Evolutionary conservation across 768 basidiomycete species (phyloP).

Genomic region (Xerocomellus amylosporus): DNA sequence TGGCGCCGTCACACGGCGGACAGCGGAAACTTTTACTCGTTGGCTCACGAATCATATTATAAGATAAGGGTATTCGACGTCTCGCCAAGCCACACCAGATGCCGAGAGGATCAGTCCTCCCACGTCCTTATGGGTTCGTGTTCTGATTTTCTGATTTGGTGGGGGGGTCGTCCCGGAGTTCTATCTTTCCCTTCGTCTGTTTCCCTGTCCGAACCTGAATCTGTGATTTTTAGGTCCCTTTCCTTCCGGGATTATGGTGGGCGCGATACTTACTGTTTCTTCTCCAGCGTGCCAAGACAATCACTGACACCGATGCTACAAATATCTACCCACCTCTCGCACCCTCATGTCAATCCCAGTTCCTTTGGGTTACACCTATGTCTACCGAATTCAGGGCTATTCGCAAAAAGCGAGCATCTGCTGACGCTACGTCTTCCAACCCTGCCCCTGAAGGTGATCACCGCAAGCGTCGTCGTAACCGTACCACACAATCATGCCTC

Average conservation of each 20-base stretch:
- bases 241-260: slow-evolving; percentile 9
- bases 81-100: slow-evolving; percentile 7
- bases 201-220: slow-evolving; percentile 7
- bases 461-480: slow-evolving; percentile 62
- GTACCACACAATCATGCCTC: slow-evolving; percentile 70
- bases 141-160: slow-evolving; percentile 19
- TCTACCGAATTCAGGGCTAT: slow-evolving; percentile 24
- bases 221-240: slow-evolving; percentile 15
- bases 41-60: not conserved
- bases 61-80: slow-evolving; percentile 7
- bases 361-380: slow-evolving; percentile 20
- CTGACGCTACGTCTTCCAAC: slow-evolving; percentile 24
- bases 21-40: not conserved
- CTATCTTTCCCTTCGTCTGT: slow-evolving; percentile 10
- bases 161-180: slow-evolving; percentile 14
- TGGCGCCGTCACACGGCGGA: not conserved
- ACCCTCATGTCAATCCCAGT: not conserved
- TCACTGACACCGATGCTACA: slow-evolving; percentile 19
- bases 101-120: slow-evolving; percentile 9
- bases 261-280: not conserved
- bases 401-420: slow-evolving; percentile 32
- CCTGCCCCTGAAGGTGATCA: slow-evolving; percentile 49
- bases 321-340: slow-evolving; percentile 21
- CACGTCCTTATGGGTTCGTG: slow-evolving; percentile 22
- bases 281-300: slow-evolving; percentile 23